These are phyloP conservation scores for Paecilomyces fulvus DNA, from an alignment of 2,329 filamentous ascomycete species.

Conservation along the genomic window DNA sequence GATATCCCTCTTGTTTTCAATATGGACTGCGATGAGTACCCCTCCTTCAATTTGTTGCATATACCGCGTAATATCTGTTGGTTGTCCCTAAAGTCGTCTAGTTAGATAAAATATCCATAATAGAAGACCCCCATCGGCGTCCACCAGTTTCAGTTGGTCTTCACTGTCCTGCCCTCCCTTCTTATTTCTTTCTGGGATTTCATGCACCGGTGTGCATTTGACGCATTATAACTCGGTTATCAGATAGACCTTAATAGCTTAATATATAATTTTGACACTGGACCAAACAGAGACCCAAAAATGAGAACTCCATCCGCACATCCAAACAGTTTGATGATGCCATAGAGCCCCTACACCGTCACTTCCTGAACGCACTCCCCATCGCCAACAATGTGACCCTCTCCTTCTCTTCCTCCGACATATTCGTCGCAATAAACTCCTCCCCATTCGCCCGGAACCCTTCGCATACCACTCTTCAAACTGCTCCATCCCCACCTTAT, in stretches of 20 bases:
- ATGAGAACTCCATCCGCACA: too few relatives aligned
- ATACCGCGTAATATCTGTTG: not conserved
- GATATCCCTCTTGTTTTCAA: conserved; percentile 37
- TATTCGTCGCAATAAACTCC: not conserved
- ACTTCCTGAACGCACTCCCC: not conserved
- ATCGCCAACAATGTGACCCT: not conserved
- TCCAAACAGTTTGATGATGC: too few relatives aligned
- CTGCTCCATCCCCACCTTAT: conserved; percentile 4
- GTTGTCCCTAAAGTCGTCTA: not conserved
- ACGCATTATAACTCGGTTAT: not conserved
- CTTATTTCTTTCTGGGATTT: not conserved
- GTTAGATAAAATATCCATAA: not conserved
- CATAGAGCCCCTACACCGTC: not conserved
- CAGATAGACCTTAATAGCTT: not conserved
- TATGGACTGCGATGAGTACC: conserved; percentile 21
- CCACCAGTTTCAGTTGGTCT: not conserved
- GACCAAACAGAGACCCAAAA: too few relatives aligned
- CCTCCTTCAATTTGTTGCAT: conserved; percentile 23
- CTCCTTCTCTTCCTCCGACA: not conserved
- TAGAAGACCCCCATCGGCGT: not conserved
- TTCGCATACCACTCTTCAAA: conserved; percentile 5
- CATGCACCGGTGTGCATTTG: not conserved
- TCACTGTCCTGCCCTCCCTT: not conserved
- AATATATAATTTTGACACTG: not conserved
- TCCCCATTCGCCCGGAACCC: not conserved